These are phyloP conservation scores for Erysimum cheiri DNA, from an alignment of 441 rosid genomes.

Conservation along the genomic window DNA sequence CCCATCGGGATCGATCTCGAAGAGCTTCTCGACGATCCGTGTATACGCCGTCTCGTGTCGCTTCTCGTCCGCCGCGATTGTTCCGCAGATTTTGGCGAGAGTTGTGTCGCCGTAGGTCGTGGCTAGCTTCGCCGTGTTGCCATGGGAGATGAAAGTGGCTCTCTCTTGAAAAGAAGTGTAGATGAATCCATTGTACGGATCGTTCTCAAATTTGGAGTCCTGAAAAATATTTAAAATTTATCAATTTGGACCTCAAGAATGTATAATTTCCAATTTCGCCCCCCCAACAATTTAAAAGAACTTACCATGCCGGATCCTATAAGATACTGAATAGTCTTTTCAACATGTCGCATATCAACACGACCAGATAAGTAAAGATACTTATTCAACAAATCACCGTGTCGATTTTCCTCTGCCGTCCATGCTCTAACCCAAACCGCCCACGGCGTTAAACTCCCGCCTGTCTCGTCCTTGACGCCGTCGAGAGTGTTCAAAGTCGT, in stretches of 20 bases:
- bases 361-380: constrained; percentile 58
- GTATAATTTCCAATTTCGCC: not conserved
- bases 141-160: constrained; percentile 47
- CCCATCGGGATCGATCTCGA: constrained; percentile 52
- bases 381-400: constrained; percentile 55
- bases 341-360: constrained; percentile 55
- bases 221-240: not conserved
- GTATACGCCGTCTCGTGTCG: constrained; percentile 60
- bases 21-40: constrained; percentile 53
- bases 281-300: no score
- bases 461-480: constrained; percentile 55
- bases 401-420: constrained; percentile 63
- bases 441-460: constrained; percentile 54
- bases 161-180: constrained; percentile 61
- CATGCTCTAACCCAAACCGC: constrained; percentile 58
- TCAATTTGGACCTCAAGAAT: not conserved
- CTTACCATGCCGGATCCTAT: constrained; percentile 58
- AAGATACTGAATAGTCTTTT: constrained; percentile 56
- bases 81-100: constrained; percentile 56
- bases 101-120: constrained; percentile 47
- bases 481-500: constrained; percentile 56
- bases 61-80: constrained; percentile 59
- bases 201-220: constrained; percentile 61
- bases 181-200: constrained; percentile 59
- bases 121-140: constrained; percentile 55